These are phyloP conservation scores for Leavenworthia alabamica DNA, from an alignment of 345 rosid genomes.

Conservation along the genomic window DNA sequence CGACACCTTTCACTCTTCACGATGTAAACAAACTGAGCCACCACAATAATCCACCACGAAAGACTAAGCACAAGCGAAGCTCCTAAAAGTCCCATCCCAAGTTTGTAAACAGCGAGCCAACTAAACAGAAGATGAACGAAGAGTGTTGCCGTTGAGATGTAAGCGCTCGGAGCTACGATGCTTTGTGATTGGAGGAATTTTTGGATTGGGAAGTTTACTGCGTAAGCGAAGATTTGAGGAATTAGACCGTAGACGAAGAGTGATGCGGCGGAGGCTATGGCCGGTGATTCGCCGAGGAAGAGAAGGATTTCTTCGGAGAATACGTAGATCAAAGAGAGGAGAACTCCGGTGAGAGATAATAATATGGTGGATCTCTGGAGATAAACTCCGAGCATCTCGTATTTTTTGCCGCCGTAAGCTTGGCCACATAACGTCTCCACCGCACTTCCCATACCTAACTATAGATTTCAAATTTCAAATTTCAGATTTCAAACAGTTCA, in stretches of 20 bases:
- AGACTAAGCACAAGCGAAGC: constrained; percentile 48
- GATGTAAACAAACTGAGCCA: constrained; percentile 47
- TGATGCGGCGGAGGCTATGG: constrained; percentile 51
- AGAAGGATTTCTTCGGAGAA: constrained; percentile 43
- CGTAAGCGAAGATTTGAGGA: constrained; percentile 59
- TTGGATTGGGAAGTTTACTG: constrained; percentile 56
- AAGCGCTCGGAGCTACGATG: constrained; percentile 56
- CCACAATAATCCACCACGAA: constrained; percentile 55
- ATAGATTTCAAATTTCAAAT: background rate
- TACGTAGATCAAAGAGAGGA: constrained; percentile 39
- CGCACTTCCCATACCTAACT: constrained; percentile 65
- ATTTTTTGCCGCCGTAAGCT: constrained; percentile 51
- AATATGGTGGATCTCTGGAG: constrained; percentile 56
- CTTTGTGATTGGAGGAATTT: constrained; percentile 53
- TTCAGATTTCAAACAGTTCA: too few species aligned
- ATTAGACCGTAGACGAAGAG: constrained; percentile 50
- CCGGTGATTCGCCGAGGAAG: constrained; percentile 45
- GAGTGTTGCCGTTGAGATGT: constrained; percentile 41
- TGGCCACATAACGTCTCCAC: constrained; percentile 74
- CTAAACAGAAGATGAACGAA: constrained; percentile 35
- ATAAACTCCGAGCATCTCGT: constrained; percentile 52
- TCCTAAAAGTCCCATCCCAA: constrained; percentile 43
- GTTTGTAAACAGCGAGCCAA: constrained; percentile 39
- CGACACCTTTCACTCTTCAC: constrained; percentile 39
- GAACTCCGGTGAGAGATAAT: constrained; percentile 40